Conservation (phyloP, 2,329 filamentous ascomycete genomes). For the Penicillium thymicola region DNA sequence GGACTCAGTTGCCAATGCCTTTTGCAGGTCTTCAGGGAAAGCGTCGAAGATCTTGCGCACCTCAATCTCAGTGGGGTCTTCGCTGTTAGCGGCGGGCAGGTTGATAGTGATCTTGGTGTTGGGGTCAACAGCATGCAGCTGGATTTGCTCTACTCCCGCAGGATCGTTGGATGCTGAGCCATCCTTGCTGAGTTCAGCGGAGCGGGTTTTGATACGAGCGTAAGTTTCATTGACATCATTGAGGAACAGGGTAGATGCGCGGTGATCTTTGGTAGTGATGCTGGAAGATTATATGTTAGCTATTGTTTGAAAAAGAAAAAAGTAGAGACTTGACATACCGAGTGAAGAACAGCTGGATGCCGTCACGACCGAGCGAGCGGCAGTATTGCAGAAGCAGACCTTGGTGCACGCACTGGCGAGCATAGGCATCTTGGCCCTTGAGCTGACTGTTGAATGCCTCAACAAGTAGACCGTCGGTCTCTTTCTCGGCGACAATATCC, state of each 20-base stretch:
- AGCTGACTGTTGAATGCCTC: constrained; percentile 88
- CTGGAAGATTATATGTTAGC: constrained; percentile 29
- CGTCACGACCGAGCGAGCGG: constrained; percentile 80
- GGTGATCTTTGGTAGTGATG: constrained; percentile 82
- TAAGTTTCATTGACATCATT: constrained; percentile 93
- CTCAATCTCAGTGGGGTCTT: constrained; percentile 59
- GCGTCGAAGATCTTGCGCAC: constrained; percentile 75
- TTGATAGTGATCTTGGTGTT: constrained; percentile 86
- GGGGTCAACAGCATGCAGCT: constrained; percentile 92
- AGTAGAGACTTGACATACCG: constrained; percentile 47
- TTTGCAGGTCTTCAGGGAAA: constrained; percentile 77
- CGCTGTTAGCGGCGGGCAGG: constrained; percentile 67
- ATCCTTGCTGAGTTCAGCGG: constrained; percentile 67
- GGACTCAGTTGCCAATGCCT: constrained; percentile 81
- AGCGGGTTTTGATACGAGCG: constrained; percentile 71
- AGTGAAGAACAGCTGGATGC: constrained; percentile 91
- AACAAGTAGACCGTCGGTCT: constrained; percentile 86
- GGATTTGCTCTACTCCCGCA: constrained; percentile 87
- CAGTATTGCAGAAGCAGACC: constrained; percentile 93
- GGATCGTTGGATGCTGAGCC: constrained; percentile 50
- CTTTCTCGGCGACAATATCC: constrained; percentile 73
- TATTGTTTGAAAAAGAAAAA: background rate
- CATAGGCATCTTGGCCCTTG: constrained; percentile 64
- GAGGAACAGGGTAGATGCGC: constrained; percentile 84
- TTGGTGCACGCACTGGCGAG: constrained; percentile 87